Conservation (phyloP, 139 green algal genomes). For the Picochlorum sp. region DNA sequence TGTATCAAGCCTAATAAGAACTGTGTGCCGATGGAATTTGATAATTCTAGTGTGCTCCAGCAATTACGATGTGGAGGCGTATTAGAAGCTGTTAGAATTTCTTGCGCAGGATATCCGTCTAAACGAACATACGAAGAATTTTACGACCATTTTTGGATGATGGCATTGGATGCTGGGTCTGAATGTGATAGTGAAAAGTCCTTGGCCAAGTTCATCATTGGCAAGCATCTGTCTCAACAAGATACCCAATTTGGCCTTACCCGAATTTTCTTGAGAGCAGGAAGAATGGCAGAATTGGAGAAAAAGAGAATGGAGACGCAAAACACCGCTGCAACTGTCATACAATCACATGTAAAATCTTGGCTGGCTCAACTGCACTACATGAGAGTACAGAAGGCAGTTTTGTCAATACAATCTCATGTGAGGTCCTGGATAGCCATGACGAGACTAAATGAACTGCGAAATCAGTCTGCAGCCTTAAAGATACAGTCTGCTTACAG, state of each 20-base stretch:
- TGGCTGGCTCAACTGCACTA: constrained; percentile 42
- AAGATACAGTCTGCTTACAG: constrained; percentile 35
- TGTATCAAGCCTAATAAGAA: constrained; percentile 97
- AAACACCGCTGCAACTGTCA: constrained; percentile 55
- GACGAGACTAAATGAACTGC: constrained; percentile 19
- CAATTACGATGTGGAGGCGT: constrained; percentile 93
- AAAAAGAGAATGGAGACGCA: constrained; percentile 77
- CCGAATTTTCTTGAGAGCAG: constrained; percentile 67
- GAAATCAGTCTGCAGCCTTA: constrained; percentile 33
- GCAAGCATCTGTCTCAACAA: constrained; percentile 7
- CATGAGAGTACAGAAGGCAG: constrained; percentile 1
- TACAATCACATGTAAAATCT: constrained; percentile 59
- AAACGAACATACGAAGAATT: constrained; percentile 82
- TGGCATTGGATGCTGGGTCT: constrained; percentile 49
- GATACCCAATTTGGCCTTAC: constrained; percentile 67
- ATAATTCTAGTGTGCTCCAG: constrained; percentile 87
- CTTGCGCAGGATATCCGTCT: constrained; percentile 87
- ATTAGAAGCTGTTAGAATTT: constrained; percentile 96
- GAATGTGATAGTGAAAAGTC: constrained; percentile 44
- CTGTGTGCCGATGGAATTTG: constrained; percentile 73
- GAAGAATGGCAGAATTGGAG: constrained; percentile 90
- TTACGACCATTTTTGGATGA: constrained; percentile 86
- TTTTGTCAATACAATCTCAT: constrained; percentile 37
- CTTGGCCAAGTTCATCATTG: constrained; percentile 5
- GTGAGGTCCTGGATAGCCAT: constrained; percentile 38